Evolutionary conservation across 2,329 filamentous ascomycete genomes (phyloP).

Genomic region (Microsporum canis): DNA sequence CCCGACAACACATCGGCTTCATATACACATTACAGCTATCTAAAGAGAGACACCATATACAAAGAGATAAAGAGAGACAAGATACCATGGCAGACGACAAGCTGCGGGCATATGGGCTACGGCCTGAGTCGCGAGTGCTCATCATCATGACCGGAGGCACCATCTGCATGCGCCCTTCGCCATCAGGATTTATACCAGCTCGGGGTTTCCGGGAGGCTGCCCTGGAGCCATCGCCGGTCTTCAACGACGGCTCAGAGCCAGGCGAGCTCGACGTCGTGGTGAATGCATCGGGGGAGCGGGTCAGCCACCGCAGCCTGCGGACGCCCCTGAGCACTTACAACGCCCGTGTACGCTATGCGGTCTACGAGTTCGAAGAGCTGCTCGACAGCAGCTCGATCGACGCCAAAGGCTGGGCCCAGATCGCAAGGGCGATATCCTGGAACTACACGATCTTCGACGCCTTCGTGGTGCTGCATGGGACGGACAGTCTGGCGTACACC

Average conservation of each 20-base stretch:
- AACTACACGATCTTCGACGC: constrained; percentile 86
- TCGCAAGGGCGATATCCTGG: constrained; percentile 63
- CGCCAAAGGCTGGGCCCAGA: constrained; percentile 72
- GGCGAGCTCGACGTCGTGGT: constrained; percentile 46
- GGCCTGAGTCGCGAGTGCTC: constrained; percentile 63
- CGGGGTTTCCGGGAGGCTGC: constrained; percentile 70
- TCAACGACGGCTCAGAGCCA: constrained; percentile 63
- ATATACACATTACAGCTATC: no score
- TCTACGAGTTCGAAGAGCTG: constrained; percentile 72
- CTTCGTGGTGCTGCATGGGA: constrained; percentile 84
- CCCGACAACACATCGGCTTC: not conserved
- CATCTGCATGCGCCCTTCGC: constrained; percentile 85
- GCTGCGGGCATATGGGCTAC: constrained; percentile 6
- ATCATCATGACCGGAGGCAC: constrained; percentile 72
- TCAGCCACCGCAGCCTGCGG: constrained; percentile 47
- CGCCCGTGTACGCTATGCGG: constrained; percentile 69
- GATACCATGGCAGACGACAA: not conserved
- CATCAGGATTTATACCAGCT: constrained; percentile 68
- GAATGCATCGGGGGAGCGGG: constrained; percentile 38
- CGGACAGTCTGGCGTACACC: constrained; percentile 80
- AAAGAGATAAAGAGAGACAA: no score
- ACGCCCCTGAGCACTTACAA: constrained; percentile 72
- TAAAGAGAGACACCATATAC: not conserved
- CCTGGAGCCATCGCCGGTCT: constrained; percentile 69
- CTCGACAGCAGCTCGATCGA: constrained; percentile 87